A percentile compares a stretch with the other conserved stretches of the same genome.
Conservation (phyloP, 1,139 yeast species). For the Hansenula sp. region DNA sequence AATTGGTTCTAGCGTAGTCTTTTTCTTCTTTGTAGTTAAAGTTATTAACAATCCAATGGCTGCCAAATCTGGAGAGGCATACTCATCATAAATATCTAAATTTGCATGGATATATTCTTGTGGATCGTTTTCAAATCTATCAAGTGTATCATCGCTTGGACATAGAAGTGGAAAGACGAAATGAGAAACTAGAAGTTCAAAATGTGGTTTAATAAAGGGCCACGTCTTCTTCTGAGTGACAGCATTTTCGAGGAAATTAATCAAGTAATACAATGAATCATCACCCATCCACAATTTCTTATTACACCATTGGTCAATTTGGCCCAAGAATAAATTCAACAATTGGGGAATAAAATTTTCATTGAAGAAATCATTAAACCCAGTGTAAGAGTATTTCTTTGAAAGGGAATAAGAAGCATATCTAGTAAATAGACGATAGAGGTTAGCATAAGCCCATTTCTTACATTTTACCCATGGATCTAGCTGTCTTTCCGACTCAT, state of each 20-base stretch:
- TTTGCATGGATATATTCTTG: conserved; percentile 83
- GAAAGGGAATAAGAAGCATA: conserved; percentile 57
- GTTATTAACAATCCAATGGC: conserved; percentile 62
- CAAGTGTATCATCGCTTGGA: conserved; percentile 67
- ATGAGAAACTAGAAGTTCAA: conserved; percentile 60
- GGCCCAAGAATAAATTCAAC: conserved; percentile 56
- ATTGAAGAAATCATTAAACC: conserved; percentile 45
- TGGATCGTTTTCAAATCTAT: conserved; percentile 83
- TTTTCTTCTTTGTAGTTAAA: conserved; percentile 62
- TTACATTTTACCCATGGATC: conserved; percentile 73
- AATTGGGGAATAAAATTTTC: conserved; percentile 71
- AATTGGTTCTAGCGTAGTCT: conserved; percentile 58
- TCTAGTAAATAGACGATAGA: conserved; percentile 69
- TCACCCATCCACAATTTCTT: conserved; percentile 66
- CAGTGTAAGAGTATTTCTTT: conserved; percentile 47
- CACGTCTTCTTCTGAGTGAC: conserved; percentile 68
- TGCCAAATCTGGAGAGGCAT: conserved; percentile 64
- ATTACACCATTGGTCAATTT: conserved; percentile 72
- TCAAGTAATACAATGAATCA: conserved; percentile 61
- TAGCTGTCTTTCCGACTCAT: conserved; percentile 41
- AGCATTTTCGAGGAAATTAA: conserved; percentile 69
- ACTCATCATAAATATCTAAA: conserved; percentile 62
- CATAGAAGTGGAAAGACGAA: conserved; percentile 77
- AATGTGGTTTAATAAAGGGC: conserved; percentile 67
- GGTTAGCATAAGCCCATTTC: conserved; percentile 87